Evolutionary conservation across 1,139 yeast genomes (phyloP).

Genomic region (Hansenula anomala): DNA sequence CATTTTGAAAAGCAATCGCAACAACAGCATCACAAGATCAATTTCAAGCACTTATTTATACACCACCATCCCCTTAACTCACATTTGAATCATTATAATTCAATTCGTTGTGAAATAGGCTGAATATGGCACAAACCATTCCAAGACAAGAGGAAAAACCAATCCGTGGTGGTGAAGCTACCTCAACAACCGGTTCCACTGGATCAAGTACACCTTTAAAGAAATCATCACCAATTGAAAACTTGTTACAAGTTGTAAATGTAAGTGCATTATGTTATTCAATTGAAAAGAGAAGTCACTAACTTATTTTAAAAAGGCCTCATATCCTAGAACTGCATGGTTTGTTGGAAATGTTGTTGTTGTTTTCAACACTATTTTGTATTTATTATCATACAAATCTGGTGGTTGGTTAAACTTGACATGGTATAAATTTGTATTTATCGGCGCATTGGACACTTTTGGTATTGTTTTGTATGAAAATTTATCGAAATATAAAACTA

Average conservation of each 20-base stretch:
- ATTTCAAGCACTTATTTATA: too few species aligned
- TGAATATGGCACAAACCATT: neutral
- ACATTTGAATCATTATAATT: too few species aligned
- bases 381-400: conserved; percentile 44
- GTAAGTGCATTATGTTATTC: neutral
- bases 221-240: neutral
- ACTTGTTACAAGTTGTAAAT: neutral
- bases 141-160: neutral
- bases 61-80: too few species aligned
- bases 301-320: too few species aligned
- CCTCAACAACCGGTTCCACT: neutral
- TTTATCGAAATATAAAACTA: conserved; percentile 4
- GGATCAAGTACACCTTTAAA: neutral
- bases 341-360: conserved; percentile 64
- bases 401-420: conserved; percentile 30
- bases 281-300: neutral
- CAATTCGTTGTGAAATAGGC: too few species aligned
- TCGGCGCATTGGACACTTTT: conserved; percentile 70
- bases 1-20: conserved; percentile 79
- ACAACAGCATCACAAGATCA: conserved; percentile 80
- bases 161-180: neutral
- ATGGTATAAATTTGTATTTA: conserved; percentile 57
- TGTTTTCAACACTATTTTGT: conserved; percentile 48
- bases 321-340: conserved; percentile 31
- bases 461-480: conserved; percentile 69